A percentile compares a stretch with the other conserved stretches of the same genome.
Evolutionary conservation across 257 asterid genomes (phyloP).

Genomic region (Paraleonurus japonicus): DNA sequence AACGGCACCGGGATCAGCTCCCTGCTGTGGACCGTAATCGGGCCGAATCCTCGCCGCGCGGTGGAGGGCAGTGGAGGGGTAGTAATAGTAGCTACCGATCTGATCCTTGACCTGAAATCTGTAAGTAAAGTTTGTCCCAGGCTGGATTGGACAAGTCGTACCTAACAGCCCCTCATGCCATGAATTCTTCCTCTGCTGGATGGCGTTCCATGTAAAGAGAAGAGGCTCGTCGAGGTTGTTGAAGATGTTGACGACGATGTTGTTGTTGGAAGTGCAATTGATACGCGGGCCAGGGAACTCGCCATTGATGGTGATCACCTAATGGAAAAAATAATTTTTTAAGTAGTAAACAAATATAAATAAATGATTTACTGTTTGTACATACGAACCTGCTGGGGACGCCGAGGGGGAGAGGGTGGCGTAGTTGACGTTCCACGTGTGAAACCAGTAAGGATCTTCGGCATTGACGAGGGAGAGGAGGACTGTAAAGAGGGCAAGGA

Average conservation of each 20-base stretch:
- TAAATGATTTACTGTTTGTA: too few relatives aligned
- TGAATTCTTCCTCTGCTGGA: conserved; percentile 59
- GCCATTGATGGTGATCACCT: conserved; percentile 48
- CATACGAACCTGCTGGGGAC: too few relatives aligned
- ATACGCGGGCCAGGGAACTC: conserved; percentile 59
- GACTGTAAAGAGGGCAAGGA: conserved; percentile 5
- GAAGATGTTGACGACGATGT: conserved; percentile 50
- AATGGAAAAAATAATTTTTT: too few relatives aligned
- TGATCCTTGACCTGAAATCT: conserved; percentile 59
- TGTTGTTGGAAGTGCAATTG: conserved; percentile 60
- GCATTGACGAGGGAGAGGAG: conserved; percentile 21
- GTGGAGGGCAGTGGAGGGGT: conserved; percentile 53
- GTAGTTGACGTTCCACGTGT: conserved; percentile 54
- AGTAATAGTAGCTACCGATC: conserved; percentile 56
- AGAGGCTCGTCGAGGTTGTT: conserved; percentile 59
- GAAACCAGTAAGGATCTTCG: conserved; percentile 54
- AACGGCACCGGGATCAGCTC: conserved; percentile 60
- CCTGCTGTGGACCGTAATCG: conserved; percentile 44
- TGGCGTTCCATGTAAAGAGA: conserved; percentile 56
- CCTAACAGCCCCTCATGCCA: conserved; percentile 56
- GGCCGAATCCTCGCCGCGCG: conserved; percentile 63
- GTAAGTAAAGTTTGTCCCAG: conserved; percentile 47
- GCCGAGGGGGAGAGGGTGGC: conserved; percentile 42
- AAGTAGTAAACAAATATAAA: too few relatives aligned
- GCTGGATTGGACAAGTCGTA: conserved; percentile 54